Percentiles rank a stretch among this genome's conserved stretches.
These are phyloP conservation scores for Nannochloris sp. DNA, from an alignment of 139 green algal species.

Conservation along the genomic window DNA sequence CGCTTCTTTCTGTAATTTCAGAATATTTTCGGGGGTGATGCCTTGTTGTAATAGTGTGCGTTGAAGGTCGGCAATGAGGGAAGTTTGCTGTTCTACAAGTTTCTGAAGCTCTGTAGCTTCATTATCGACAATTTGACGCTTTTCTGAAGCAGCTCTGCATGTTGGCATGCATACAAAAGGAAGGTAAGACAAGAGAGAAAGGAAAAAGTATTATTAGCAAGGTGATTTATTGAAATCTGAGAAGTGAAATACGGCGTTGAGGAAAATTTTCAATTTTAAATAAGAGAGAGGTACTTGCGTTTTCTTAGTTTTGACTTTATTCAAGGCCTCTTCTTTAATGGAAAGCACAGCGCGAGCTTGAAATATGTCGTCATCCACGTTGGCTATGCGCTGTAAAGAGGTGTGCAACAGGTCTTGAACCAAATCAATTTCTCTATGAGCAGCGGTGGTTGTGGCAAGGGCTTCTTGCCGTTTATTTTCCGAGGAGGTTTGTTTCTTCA, in stretches of 20 bases:
- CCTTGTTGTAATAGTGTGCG: neutral
- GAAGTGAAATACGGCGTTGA: too few relatives aligned
- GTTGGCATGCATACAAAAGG: too few relatives aligned
- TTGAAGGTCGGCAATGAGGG: neutral
- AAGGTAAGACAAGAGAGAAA: too few relatives aligned
- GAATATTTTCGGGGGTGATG: neutral
- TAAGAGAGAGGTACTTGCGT: conserved; percentile 16
- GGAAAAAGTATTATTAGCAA: too few relatives aligned
- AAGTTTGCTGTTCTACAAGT: neutral
- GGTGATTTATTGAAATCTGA: too few relatives aligned
- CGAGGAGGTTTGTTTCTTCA: neutral
- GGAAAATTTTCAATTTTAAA: too few relatives aligned
- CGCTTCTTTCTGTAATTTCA: neutral
- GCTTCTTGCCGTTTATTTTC: neutral
- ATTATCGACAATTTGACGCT: too few relatives aligned
- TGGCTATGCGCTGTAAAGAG: neutral
- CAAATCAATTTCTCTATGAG: conserved; percentile 7
- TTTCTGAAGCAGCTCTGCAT: too few relatives aligned
- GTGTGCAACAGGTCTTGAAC: neutral
- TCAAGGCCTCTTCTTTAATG: conserved; percentile 15
- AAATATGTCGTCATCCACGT: conserved; percentile 8
- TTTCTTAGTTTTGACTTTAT: conserved; percentile 22
- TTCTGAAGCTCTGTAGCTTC: neutral
- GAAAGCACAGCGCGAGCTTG: conserved; percentile 13
- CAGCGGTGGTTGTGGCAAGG: neutral